Evolutionary conservation across 2,329 filamentous ascomycete genomes (phyloP).

Genomic region (Trichoderma brevicompactum): DNA sequence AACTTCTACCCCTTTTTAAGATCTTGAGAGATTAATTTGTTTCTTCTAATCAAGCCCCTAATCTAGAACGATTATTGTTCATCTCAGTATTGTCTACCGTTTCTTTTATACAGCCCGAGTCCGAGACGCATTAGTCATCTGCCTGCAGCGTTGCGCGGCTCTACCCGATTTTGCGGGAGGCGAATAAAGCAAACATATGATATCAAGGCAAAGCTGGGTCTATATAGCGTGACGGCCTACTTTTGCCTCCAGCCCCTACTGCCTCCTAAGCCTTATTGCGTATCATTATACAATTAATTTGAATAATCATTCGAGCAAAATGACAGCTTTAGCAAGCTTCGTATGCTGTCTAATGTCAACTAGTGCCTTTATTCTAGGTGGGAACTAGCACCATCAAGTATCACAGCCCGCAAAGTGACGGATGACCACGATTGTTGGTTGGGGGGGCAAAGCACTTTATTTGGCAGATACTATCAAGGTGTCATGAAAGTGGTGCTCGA

Average conservation of each 20-base stretch:
- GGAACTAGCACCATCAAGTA: neutral
- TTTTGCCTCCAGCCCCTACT: neutral
- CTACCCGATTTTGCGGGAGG: too few relatives aligned
- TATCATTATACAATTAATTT: neutral
- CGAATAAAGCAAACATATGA: neutral
- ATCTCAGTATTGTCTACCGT: too few relatives aligned
- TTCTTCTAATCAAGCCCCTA: too few relatives aligned
- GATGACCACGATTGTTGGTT: neutral
- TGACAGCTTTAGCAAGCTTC: neutral
- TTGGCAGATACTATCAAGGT: conserved; percentile 14
- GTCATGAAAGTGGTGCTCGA: conserved; percentile 18
- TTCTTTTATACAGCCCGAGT: too few relatives aligned
- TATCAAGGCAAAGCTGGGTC: conserved; percentile 20
- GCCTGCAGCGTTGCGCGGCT: neutral
- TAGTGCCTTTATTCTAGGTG: neutral
- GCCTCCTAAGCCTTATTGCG: neutral
- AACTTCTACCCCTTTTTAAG: too few relatives aligned
- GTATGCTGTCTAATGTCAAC: neutral
- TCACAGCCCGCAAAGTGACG: conserved; percentile 2
- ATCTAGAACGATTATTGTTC: too few relatives aligned
- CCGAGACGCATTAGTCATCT: neutral
- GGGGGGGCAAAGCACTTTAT: conserved; percentile 11
- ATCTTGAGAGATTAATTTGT: too few relatives aligned
- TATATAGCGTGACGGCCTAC: neutral
- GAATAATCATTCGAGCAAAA: neutral